Base-by-base conservation (phyloP, 305 asterid species). In the Plantago coronopus region DNA sequence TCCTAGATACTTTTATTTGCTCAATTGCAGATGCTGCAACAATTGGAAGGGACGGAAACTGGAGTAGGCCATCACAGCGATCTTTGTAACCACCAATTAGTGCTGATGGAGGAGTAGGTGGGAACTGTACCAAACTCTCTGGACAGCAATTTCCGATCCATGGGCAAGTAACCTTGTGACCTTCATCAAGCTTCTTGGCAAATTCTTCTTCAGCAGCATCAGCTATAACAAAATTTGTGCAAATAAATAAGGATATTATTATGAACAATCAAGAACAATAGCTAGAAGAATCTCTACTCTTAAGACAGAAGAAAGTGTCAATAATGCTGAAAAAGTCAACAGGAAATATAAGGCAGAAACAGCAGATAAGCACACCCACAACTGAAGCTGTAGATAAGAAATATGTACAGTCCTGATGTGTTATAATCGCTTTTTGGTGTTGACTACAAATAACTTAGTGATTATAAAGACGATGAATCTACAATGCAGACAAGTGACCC, bases 81-180 rank as follows among this genome's bases (percentile, higher is more conserved):
- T 94, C 99, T 82, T 84, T 90, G 70, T 83, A 94, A 66, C 99
- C 99, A 74, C 97, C 99, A 73, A 94, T 80, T 56, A 94, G 76
- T 54, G 99, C 99, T 50, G 96, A 82, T 61, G 97, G 96, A 62
- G 99, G 99, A 72, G 99, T 87, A 18, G 99, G 99, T 22, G 97
- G 99, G 76, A 94, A 94, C 72, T 94, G 99, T 71, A 87, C 99
- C 81, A 94, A 80, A 73, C 97, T 90, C 74, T 94, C 99, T 34
- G 95, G 89, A 69, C 99, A 90, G 69, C 81, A 82, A 76, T 87
- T 94, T 79, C 87, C 99, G 62, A 76, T 74, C 99, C 99, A 94
- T 21, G 99, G 96, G 55, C 99, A 94, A 76, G 70, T 73, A 66
- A 69, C 38, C 77, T 73, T 84, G 76, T 94, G 99, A 70, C 84